Base-by-base conservation (phyloP, 495 filamentous ascomycete genomes). In the Neurospora sp. region DNA sequence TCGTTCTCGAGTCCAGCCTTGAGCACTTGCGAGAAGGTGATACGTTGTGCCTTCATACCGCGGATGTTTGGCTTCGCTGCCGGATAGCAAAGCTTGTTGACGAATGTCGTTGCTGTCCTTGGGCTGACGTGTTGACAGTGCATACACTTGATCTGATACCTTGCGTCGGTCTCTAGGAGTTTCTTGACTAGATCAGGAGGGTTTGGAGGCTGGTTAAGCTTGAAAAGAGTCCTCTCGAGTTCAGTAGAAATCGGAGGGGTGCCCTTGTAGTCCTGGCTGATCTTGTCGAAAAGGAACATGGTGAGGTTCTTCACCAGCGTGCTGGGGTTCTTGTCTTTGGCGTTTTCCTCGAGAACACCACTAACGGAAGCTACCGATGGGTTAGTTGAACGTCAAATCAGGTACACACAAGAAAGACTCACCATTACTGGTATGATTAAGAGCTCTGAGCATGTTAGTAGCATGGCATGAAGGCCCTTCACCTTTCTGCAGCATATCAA, bases 401-500 rank as follows among this genome's bases (percentile, higher is more conserved):
- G 6, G n/a, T 46, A 46, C 7, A 46, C 8, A n/a, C 42, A n/a
- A n/a, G 18, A 46, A 46, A n/a, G 0, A n/a, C 42, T 46, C 18
- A 46, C 42, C 9, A 86, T 88, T 35, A 93, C 92, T 89, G 71
- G 91, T 89, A 75, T 88, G 90, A 78, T 92, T 92, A 76, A 98
- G 91, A 0, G 94, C 92, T 82, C 93, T 96, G 42, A 98, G 83
- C 76, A 99, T 89, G 79, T 99, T 99, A 1, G 95, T 97, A n/a
- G 96, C 96, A 76, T 98, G 96, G 77, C 96, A 98, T 74, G 94
- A 96, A 72, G 93, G 90, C 2, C 94, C 96, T 76, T 91, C 90
- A 8, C 95, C 95, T 78, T 97, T 98, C 76, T 98, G 92, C 40
- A 99, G 85, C 96, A 99, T 99, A 78, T 99, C 96, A 77, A 98